A percentile compares a stretch with the other conserved stretches of the same genome.
Evolutionary conservation across 2,329 filamentous ascomycete genomes (phyloP).

Genomic region (Nemania abortiva): DNA sequence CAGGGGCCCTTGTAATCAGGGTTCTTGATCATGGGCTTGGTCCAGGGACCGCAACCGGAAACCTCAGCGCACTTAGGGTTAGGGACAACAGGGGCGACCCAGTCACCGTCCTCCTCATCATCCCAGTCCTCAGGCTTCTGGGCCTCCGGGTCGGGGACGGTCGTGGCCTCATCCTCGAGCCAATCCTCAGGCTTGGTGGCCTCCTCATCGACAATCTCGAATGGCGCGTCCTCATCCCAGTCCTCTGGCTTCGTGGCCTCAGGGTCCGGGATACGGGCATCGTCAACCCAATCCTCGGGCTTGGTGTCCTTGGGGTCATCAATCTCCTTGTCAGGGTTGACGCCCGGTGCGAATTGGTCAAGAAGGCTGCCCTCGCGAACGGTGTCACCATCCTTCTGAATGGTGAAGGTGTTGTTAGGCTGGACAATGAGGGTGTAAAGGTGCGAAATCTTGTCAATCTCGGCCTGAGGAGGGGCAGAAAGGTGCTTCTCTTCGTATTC

Average conservation of each 20-base stretch:
- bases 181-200: slow-evolving; percentile 94
- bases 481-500: slow-evolving; percentile 99
- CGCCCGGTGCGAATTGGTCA: slow-evolving; percentile 91
- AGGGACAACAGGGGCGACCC: slow-evolving; percentile 87
- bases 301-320: slow-evolving; percentile 94
- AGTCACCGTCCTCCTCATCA: slow-evolving; percentile 99
- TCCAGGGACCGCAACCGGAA: slow-evolving; percentile 95
- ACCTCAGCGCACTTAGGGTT: slow-evolving; percentile 97
- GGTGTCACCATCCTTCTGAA: slow-evolving; percentile 90
- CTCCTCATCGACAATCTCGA: slow-evolving; percentile 93
- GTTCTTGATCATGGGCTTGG: slow-evolving; percentile 92
- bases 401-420: slow-evolving; percentile 94
- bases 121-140: slow-evolving; percentile 99
- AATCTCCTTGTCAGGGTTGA: slow-evolving; percentile 96
- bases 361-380: slow-evolving; percentile 91
- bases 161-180: slow-evolving; percentile 88
- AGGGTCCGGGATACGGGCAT: slow-evolving; percentile 89
- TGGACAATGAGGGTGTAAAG: slow-evolving; percentile 97
- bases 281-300: slow-evolving; percentile 95
- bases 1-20: slow-evolving; percentile 99
- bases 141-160: slow-evolving; percentile 90
- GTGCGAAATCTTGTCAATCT: slow-evolving; percentile 90
- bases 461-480: slow-evolving; percentile 82
- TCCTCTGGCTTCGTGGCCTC: slow-evolving; percentile 96
- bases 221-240: slow-evolving; percentile 98